phyloP scores from a whole-genome alignment of 2,329 filamentous ascomycete species.

The Colletotrichum somersetense region DNA sequence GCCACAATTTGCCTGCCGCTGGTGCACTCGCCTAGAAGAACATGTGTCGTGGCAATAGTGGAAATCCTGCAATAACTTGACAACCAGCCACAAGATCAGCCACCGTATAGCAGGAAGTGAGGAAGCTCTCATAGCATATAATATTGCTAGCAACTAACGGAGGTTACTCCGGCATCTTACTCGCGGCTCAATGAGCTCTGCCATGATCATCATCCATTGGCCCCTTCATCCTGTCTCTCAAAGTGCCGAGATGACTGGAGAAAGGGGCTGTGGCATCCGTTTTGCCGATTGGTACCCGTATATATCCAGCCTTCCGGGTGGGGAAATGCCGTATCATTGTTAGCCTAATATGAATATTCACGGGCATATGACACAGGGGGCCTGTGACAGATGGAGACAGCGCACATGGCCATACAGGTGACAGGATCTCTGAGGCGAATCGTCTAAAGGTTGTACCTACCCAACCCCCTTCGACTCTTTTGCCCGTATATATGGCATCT shows the following conservation, averaged over 20 bases:
- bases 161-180: background rate
- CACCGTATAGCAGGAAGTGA: constrained; percentile 4
- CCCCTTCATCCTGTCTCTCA: background rate
- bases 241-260: background rate
- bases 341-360: background rate
- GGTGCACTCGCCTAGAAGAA: background rate
- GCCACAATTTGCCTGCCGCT: constrained; percentile 1
- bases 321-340: background rate
- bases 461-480: background rate
- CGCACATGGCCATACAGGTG: background rate
- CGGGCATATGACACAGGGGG: constrained; percentile 23
- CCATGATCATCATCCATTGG: background rate
- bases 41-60: constrained; percentile 24
- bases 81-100: background rate
- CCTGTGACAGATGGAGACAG: background rate
- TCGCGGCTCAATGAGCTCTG: background rate
- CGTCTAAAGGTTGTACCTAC: constrained; percentile 8
- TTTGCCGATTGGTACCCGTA: constrained; percentile 2
- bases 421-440: constrained; percentile 12
- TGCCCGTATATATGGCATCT: background rate
- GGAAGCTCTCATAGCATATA: background rate
- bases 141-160: background rate
- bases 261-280: constrained; percentile 23
- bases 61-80: background rate
- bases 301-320: constrained; percentile 4